Evolutionary conservation across 225 moss, liverwort and hornwort genomes (phyloP).

Genomic region (Neckera pumila): DNA sequence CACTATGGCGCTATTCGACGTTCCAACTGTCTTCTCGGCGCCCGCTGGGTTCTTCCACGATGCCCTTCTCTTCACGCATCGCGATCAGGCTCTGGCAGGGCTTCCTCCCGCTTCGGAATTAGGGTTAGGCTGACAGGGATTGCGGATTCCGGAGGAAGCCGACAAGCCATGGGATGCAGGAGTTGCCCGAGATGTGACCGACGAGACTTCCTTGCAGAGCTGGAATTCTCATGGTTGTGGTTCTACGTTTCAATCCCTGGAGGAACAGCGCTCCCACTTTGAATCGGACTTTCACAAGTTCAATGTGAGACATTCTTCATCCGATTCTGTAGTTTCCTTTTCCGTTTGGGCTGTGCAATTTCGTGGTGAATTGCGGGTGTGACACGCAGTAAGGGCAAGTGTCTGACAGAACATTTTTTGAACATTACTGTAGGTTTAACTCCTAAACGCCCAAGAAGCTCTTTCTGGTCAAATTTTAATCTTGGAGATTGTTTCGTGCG

Average conservation of each 20-base stretch:
- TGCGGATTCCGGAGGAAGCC: no score
- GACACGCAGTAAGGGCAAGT: no score
- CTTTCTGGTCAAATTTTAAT: not conserved
- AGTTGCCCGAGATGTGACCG: not conserved
- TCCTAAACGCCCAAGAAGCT: not conserved
- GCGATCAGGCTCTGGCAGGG: not conserved
- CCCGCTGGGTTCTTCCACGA: conserved; percentile 32
- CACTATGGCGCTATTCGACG: no score
- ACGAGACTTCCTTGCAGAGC: conserved; percentile 4
- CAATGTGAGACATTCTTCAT: not conserved
- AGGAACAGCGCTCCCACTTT: conserved; percentile 72
- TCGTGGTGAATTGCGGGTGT: not conserved
- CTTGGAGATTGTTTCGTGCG: not conserved
- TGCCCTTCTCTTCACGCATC: conserved; percentile 28
- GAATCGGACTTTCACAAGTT: conserved; percentile 76
- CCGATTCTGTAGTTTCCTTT: not conserved
- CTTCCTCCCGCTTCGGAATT: not conserved
- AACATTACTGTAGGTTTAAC: not conserved
- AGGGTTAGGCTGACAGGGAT: conserved; percentile 2
- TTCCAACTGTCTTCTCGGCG: no score
- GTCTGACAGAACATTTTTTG: not conserved
- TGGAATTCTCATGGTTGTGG: conserved; percentile 69
- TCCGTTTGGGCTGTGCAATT: not conserved
- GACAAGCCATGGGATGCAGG: no score
- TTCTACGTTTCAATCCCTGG: conserved; percentile 49